Evolutionary conservation across 441 rosid genomes (phyloP).

Genomic region (Mallotus japonicus): DNA sequence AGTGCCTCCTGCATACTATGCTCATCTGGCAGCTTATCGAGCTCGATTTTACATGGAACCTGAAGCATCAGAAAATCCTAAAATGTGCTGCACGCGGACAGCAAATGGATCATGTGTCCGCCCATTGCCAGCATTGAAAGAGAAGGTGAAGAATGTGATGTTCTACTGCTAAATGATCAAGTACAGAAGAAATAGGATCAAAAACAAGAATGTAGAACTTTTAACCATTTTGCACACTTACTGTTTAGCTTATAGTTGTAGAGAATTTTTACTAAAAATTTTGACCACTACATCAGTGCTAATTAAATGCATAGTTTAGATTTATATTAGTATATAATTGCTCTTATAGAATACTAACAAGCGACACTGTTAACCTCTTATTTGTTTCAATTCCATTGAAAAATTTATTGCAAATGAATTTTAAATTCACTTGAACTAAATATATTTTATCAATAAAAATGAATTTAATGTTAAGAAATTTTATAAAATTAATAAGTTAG

Average conservation of each 20-base stretch:
- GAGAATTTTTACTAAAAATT: neutral
- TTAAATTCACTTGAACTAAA: no score
- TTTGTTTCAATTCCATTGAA: no score
- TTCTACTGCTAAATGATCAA: conserved; percentile 54
- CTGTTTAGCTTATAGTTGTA: neutral
- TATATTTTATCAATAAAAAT: no score
- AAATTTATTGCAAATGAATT: no score
- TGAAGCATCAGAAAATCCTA: neutral
- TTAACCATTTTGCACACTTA: neutral
- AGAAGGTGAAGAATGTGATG: conserved; percentile 89
- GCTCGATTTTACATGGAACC: conserved; percentile 18
- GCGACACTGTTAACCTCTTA: no score
- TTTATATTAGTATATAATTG: no score
- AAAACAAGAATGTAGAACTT: neutral
- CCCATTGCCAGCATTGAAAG: conserved; percentile 82
- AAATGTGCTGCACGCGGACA: conserved; percentile 9
- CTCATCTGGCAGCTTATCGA: conserved; percentile 13
- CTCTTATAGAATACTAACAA: no score
- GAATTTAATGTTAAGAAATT: no score
- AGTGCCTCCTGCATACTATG: conserved; percentile 19
- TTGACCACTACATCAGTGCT: neutral
- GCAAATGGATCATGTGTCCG: conserved; percentile 45
- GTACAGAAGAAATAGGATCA: neutral
- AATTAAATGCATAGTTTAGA: neutral
- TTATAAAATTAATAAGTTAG: no score